Evolutionary conservation across 169 alveolate genomes (phyloP).

Genomic region (Cryptosporidium felis): DNA sequence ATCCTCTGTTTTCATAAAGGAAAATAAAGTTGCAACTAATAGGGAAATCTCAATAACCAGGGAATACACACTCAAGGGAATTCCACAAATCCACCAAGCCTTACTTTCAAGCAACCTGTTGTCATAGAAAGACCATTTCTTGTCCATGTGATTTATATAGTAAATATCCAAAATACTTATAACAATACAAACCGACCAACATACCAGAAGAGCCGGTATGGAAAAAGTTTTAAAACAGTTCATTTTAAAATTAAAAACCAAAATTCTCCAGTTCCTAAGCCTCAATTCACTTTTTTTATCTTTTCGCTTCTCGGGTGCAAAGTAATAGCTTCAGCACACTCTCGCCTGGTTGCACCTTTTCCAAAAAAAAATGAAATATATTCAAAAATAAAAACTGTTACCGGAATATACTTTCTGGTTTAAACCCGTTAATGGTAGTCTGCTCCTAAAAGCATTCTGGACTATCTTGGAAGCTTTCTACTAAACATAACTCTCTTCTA

Average conservation of each 20-base stretch:
- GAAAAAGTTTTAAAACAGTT: conserved; percentile 1
- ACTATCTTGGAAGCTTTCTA: too few relatives aligned
- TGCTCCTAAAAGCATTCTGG: too few relatives aligned
- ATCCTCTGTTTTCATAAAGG: neutral
- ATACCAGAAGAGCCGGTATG: conserved; percentile 1
- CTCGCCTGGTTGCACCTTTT: too few relatives aligned
- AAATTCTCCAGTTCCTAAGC: too few relatives aligned
- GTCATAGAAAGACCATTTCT: conserved; percentile 29
- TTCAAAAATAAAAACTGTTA: too few relatives aligned
- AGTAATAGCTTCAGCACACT: too few relatives aligned
- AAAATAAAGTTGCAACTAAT: conserved; percentile 11
- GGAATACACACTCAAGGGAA: conserved; percentile 34
- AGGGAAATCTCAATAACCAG: conserved; percentile 27
- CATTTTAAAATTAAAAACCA: conserved; percentile 26
- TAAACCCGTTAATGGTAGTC: too few relatives aligned
- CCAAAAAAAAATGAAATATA: too few relatives aligned
- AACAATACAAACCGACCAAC: conserved; percentile 28
- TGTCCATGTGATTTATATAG: conserved; percentile 19
- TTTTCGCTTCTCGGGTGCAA: conserved; percentile 66
- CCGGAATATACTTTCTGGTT: too few relatives aligned
- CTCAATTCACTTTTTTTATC: too few relatives aligned
- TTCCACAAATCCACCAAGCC: conserved; percentile 66
- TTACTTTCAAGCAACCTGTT: conserved; percentile 26
- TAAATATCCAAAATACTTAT: conserved; percentile 41
- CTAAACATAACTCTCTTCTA: too few relatives aligned